These are phyloP conservation scores for Aspergillus bombycis DNA, from an alignment of 2,329 filamentous ascomycete species.

Conservation along the genomic window DNA sequence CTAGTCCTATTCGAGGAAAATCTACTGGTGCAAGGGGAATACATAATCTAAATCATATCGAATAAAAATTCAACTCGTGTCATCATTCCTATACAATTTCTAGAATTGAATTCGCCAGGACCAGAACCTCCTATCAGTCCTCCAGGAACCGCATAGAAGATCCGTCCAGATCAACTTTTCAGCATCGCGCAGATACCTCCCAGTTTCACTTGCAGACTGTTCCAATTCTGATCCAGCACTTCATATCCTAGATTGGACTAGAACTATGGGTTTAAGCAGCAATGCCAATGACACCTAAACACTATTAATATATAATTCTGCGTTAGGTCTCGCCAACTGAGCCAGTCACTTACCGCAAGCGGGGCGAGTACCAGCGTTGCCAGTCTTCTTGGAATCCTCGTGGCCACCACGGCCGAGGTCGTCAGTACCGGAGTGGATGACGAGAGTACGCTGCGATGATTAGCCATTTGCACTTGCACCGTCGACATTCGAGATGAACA, in stretches of 20 bases:
- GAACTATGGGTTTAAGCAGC: slow-evolving; percentile 60
- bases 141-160: not conserved
- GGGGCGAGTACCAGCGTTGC: slow-evolving; percentile 89
- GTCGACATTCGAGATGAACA: slow-evolving; percentile 28
- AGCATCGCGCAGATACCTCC: not conserved
- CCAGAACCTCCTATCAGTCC: slow-evolving; percentile 4
- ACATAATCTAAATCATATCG: not conserved
- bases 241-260: slow-evolving; percentile 19
- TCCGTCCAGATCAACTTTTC: slow-evolving; percentile 10
- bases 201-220: slow-evolving; percentile 13
- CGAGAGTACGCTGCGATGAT: slow-evolving; percentile 76
- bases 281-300: slow-evolving; percentile 82
- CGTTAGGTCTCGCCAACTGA: not conserved
- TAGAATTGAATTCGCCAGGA: slow-evolving; percentile 4
- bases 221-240: slow-evolving; percentile 12
- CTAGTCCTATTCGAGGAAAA: not conserved
- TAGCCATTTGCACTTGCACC: slow-evolving; percentile 12
- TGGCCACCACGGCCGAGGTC: slow-evolving; percentile 91
- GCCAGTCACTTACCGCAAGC: slow-evolving; percentile 75
- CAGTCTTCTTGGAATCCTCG: slow-evolving; percentile 97
- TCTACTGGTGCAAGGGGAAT: not conserved
- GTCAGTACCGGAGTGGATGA: slow-evolving; percentile 93
- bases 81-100: slow-evolving; percentile 13
- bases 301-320: slow-evolving; percentile 5
- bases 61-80: slow-evolving; percentile 8